These are phyloP conservation scores for Quercus bicolor DNA, from an alignment of 306 rosid genomes.

Conservation along the genomic window DNA sequence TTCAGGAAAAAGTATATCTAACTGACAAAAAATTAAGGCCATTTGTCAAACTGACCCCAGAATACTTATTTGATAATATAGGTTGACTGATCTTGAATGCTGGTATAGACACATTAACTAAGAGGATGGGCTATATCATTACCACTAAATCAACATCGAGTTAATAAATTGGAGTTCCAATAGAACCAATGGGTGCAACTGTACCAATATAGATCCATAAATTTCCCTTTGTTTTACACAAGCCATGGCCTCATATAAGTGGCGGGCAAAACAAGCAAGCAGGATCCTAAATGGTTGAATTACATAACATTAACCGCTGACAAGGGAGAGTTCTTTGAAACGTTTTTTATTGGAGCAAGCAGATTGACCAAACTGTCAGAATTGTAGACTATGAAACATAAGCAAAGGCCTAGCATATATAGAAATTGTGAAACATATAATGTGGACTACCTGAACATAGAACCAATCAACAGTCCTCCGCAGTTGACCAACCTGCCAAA, in stretches of 20 bases:
- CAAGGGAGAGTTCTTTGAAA: background rate
- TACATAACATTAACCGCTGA: background rate
- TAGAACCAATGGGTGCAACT: background rate
- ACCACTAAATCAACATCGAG: background rate
- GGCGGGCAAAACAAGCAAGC: background rate
- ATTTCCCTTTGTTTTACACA: background rate
- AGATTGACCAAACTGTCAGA: background rate
- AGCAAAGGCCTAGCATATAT: background rate
- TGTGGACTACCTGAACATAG: slow-evolving; percentile 57
- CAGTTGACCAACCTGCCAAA: slow-evolving; percentile 75
- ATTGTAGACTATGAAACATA: background rate
- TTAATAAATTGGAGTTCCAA: background rate
- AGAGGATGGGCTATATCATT: background rate
- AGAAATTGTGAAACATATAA: background rate
- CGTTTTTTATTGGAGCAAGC: background rate
- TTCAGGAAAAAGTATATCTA: background rate
- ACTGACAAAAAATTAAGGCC: background rate
- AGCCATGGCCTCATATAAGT: background rate
- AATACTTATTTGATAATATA: background rate
- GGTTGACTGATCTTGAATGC: background rate
- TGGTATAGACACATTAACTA: background rate
- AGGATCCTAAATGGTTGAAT: background rate
- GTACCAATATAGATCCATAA: background rate
- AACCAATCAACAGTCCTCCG: slow-evolving; percentile 83
- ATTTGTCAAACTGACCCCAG: background rate